Base-by-base conservation (phyloP, 2,329 filamentous ascomycete genomes). In the Xylaria sp. region DNA sequence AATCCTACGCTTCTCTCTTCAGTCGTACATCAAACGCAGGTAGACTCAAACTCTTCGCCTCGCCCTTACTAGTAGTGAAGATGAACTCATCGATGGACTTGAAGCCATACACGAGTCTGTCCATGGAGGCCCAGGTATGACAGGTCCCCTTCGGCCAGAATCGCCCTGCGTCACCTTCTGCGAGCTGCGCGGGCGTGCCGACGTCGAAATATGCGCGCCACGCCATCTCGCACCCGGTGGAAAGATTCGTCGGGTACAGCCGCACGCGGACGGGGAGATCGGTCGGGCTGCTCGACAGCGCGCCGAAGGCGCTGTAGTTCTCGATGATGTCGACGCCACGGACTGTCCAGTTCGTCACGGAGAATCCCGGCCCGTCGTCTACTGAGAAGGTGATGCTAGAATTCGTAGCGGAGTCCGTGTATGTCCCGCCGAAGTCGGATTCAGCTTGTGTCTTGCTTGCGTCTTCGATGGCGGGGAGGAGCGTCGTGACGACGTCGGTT, bases 391-490 rank as follows among this genome's bases (percentile, higher is more conserved):
- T 74, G 14, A 83, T 67, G 14, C 70, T 78, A 0, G 80, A 81
- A 69, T 80, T 78, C 17, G 73, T 78, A 0, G 62, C 63, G 7
- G 67, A 64, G 38, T 82, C 77, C 1, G 57, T 56, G 61, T 80
- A 83, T 0, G 71, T 76, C 25, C 81, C 80, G 0, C 67, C 75
- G 59, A 77, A 77, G 0, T 60, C 64, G 2, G 61, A 25, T 12
- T 53, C 52, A 0, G 77, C 75, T 46, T 82, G 74, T 5, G 73
- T 70, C 15, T 77, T 76, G 7, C 79, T 75, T 1, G 79, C 80
- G 21, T 75, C 68, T 40, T 83, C 81, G 7, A 83, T 60, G 0
- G 77, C 79, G 0, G 79, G 79, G 0, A 83, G 58, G 0, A 83
- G 64, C 0, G 62, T 61, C 37, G 74, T 64, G 9, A 80, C 55